A percentile compares a stretch with the other conserved stretches of the same genome.
These are phyloP conservation scores for Clarireedia monteithiana DNA, from an alignment of 2,329 filamentous ascomycete genomes.

Conservation along the genomic window DNA sequence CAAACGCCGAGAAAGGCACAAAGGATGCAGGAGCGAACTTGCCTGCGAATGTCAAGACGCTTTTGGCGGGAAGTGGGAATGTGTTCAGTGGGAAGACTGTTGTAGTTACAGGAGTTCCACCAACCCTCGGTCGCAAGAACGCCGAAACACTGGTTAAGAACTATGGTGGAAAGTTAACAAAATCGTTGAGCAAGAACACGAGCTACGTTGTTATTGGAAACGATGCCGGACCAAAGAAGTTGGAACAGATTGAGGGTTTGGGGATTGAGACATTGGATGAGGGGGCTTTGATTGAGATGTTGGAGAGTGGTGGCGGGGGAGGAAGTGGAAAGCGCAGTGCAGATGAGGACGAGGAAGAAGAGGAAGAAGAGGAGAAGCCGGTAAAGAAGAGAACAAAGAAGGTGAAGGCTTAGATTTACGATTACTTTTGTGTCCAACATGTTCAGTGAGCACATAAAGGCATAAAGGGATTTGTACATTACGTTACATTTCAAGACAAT, in stretches of 20 bases:
- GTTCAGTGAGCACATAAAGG: neutral
- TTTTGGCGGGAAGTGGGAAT: conserved; percentile 12
- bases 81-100: conserved; percentile 11
- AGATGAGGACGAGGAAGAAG: conserved; percentile 10
- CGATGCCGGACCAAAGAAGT: conserved; percentile 21
- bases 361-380: conserved; percentile 16
- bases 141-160: conserved; percentile 15
- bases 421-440: no score
- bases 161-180: conserved; percentile 19
- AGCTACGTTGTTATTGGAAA: conserved; percentile 20
- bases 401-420: neutral
- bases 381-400: conserved; percentile 14
- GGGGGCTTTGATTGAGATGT: conserved; percentile 14
- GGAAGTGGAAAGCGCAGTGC: neutral
- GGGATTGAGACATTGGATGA: conserved; percentile 16
- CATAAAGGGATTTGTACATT: neutral
- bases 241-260: conserved; percentile 17
- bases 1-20: conserved; percentile 14
- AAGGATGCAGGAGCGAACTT: conserved; percentile 11
- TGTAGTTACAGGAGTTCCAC: conserved; percentile 20
- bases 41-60: conserved; percentile 14
- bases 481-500: neutral
- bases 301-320: conserved; percentile 10
- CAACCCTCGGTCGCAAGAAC: conserved; percentile 17
- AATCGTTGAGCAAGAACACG: conserved; percentile 20